Conservation (phyloP, 106 monocot species). For the Acorus gramineus region DNA sequence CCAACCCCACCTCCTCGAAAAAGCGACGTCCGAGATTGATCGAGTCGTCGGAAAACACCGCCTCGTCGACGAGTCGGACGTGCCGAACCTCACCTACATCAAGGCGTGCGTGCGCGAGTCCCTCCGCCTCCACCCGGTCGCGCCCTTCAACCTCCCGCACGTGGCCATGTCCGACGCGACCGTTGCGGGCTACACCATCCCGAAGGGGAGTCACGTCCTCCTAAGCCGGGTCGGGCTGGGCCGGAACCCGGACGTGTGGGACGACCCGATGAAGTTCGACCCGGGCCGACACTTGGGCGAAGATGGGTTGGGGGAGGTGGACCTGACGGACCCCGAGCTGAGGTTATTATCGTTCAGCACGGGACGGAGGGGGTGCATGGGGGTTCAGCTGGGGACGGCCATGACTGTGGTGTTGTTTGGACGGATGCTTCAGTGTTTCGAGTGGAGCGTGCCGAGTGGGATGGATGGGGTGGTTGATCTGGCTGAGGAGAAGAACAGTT, state of each 20-base stretch:
- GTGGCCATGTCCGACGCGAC: background rate
- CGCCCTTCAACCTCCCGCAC: constrained; percentile 8
- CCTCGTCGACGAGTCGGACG: constrained; percentile 1
- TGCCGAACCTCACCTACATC: constrained; percentile 6
- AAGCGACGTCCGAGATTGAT: constrained; percentile 2
- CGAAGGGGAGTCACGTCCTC: constrained; percentile 1
- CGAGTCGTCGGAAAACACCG: background rate
- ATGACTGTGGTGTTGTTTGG: no score
- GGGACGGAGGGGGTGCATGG: no score
- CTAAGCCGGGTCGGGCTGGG: background rate
- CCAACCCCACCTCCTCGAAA: no score
- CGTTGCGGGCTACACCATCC: background rate
- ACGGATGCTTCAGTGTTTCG: no score
- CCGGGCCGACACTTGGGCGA: background rate
- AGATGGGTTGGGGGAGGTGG: background rate
- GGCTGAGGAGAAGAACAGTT: no score
- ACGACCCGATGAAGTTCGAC: constrained; percentile 4
- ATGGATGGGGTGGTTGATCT: no score
- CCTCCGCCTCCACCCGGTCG: constrained; percentile 11
- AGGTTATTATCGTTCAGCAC: no score
- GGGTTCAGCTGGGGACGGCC: no score
- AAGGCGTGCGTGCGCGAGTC: constrained; percentile 5
- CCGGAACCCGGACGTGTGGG: constrained; percentile 3
- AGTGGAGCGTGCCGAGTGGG: no score
- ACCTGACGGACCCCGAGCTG: no score